Conservation (phyloP, 2,329 filamentous ascomycete genomes). For the Fusarium sarcochroum region DNA sequence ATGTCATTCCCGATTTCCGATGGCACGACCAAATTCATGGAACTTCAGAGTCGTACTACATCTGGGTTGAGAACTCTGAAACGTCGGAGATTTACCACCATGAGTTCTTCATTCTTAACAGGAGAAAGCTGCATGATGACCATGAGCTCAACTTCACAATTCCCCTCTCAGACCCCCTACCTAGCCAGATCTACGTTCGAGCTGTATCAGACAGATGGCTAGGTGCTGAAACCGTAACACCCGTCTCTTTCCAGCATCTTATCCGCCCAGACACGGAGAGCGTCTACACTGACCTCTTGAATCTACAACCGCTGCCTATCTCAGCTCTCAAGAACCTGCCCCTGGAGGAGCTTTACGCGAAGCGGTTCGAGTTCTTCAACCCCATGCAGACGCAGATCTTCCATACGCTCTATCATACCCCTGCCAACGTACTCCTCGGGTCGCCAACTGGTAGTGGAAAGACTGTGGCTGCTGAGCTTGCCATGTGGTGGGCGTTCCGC, state of each 20-base stretch:
- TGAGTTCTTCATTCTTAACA: conserved; percentile 93
- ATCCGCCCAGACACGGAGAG: conserved; percentile 98
- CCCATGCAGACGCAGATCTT: conserved; percentile 99
- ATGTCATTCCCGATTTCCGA: conserved; percentile 87
- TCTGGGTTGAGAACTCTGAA: conserved; percentile 99
- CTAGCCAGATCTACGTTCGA: conserved; percentile 95
- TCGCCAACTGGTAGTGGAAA: conserved; percentile 98
- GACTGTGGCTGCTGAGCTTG: conserved; percentile 93
- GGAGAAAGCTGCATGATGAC: conserved; percentile 92
- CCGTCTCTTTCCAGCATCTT: conserved; percentile 97
- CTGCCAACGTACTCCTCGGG: conserved; percentile 91
- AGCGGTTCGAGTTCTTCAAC: conserved; percentile 97
- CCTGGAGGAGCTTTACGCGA: conserved; percentile 88
- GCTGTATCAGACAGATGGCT: conserved; percentile 97
- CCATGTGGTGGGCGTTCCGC: conserved; percentile 99
- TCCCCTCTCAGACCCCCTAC: conserved; percentile 90
- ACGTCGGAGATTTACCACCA: conserved; percentile 98
- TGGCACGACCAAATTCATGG: conserved; percentile 98
- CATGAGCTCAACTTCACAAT: conserved; percentile 99
- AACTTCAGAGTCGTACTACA: conserved; percentile 95
- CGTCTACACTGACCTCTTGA: conserved; percentile 93
- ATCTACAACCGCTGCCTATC: conserved; percentile 90
- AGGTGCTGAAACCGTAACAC: conserved; percentile 93
- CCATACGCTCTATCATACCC: conserved; percentile 93
- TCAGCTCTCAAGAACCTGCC: conserved; percentile 88